phyloP scores from a whole-genome alignment of 2,329 filamentous ascomycete genomes.

The Graphilbum fragrans region DNA sequence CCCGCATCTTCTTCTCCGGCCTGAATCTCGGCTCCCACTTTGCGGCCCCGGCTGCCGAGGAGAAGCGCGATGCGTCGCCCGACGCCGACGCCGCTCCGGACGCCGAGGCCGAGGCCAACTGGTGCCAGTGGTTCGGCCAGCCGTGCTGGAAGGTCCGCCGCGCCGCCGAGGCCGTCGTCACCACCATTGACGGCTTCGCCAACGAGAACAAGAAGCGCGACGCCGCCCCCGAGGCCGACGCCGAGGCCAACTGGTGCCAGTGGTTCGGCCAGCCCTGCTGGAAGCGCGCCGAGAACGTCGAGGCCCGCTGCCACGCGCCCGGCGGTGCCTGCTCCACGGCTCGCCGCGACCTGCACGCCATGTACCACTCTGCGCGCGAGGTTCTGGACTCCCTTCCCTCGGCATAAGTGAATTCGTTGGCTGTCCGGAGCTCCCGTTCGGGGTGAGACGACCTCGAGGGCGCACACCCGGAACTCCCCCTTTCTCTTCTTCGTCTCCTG shows the following conservation, averaged over 20 bases:
- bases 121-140: slow-evolving; percentile 8
- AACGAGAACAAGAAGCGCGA: slow-evolving; percentile 7
- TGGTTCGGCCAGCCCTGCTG: slow-evolving; percentile 27
- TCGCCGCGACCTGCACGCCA: slow-evolving; percentile 23
- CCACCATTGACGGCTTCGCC: slow-evolving; percentile 3
- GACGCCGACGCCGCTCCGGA: slow-evolving; percentile 2
- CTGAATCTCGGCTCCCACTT: slow-evolving; percentile 11
- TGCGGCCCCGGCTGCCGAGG: not conserved
- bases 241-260: slow-evolving; percentile 19
- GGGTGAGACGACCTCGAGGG: too few species aligned
- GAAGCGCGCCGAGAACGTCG: slow-evolving; percentile 19
- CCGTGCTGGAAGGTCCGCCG: slow-evolving; percentile 10
- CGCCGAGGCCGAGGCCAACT: slow-evolving; percentile 6
- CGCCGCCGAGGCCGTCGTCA: slow-evolving; percentile 5
- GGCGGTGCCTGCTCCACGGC: slow-evolving; percentile 20
- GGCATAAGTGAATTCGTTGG: slow-evolving; percentile 1
- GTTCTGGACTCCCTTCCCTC: slow-evolving; percentile 12
- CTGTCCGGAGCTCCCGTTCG: too few species aligned
- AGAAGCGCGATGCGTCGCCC: slow-evolving; percentile 5
- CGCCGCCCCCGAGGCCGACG: slow-evolving; percentile 5
- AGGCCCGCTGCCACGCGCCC: slow-evolving; percentile 18
- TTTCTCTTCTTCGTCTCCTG: not conserved
- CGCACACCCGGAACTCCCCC: not conserved
- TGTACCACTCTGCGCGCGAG: slow-evolving; percentile 19
- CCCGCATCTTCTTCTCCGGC: slow-evolving; percentile 10